Evolutionary conservation across 805 yeast species (phyloP), one percentile per base, ranked within the genome.

Genomic region (Kodamaea neixiangensis): DNA sequence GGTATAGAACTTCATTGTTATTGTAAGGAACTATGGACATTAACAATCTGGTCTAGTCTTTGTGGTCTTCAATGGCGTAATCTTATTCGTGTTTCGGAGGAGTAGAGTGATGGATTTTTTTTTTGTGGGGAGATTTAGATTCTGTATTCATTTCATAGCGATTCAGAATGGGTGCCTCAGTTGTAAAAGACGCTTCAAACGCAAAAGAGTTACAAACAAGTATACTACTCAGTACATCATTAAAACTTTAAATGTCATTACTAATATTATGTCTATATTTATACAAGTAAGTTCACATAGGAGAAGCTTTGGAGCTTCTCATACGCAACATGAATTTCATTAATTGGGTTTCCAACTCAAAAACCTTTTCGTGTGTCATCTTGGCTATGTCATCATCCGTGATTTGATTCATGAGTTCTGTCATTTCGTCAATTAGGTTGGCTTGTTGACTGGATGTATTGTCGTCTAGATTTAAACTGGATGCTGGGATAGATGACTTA

Each of bases 1-100:
- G 73, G 53, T 66, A 69, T 3, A 71, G 66, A 37, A 71, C 56
- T 44, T 63, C 61, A 47, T 62, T 64, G 37, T 59, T 60, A 49
- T 70, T 63, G 57, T 71, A 71, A 2, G 76, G 75, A 31, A 71
- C 72, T 21, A 71, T 62, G 10, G 76, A 71, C 76, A 71, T 71
- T n/a, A 19, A 39, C 22, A 25, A 25, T 25, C 31, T 9, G 31
- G 31, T 25, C 31, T 9, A 35, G 7, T 25, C 31, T 25, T 10
- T 25, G 3, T 25, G 11, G 11, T 25, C 31, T 25, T 5, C 5
- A 3, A 10, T 13, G 11, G 10, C 31, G 7, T 25, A 10, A 10
- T 25, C 5, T 6, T 22, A 25, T 25, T 25, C 10, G 31, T 25
- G 31, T 33, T 4, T 33, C 5, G 37, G 37, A 33, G 37, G 5